phyloP scores from a whole-genome alignment of 345 rosid species.

The Cardamine occulta region DNA sequence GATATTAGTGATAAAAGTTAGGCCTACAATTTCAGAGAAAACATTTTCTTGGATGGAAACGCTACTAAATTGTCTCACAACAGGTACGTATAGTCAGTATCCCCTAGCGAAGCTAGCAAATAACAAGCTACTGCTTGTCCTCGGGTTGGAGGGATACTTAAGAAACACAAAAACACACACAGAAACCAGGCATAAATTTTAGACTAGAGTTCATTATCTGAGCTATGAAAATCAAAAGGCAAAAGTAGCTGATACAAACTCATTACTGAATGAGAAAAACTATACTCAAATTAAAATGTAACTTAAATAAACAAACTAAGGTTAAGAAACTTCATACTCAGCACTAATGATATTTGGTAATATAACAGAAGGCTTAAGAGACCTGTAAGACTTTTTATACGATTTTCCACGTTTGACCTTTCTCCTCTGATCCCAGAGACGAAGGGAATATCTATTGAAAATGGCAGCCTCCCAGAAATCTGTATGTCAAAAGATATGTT shows the following conservation, averaged over 20 bases:
- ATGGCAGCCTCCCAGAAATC: slow-evolving; percentile 80
- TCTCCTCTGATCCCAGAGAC: slow-evolving; percentile 62
- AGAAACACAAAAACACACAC: not conserved
- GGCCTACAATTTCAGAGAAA: slow-evolving; percentile 1
- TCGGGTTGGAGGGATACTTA: slow-evolving; percentile 1
- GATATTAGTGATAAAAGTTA: slow-evolving; percentile 18
- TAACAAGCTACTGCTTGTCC: not conserved
- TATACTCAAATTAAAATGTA: too few relatives aligned
- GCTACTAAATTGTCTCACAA: not conserved
- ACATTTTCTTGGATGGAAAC: not conserved
- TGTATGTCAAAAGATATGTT: slow-evolving; percentile 43
- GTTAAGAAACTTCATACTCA: slow-evolving; percentile 14
- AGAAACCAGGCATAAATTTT: too few relatives aligned
- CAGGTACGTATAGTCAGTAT: not conserved
- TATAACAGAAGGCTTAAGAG: slow-evolving; percentile 24
- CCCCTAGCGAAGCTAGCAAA: slow-evolving; percentile 6
- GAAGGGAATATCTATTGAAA: slow-evolving; percentile 74
- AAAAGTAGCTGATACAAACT: too few relatives aligned
- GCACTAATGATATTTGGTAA: slow-evolving; percentile 15
- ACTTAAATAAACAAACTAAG: not conserved
- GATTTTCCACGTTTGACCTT: slow-evolving; percentile 62
- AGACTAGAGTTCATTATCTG: too few relatives aligned
- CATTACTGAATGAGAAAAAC: too few relatives aligned
- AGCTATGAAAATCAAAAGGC: too few relatives aligned
- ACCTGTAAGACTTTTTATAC: slow-evolving; percentile 83